A percentile compares a stretch with the other conserved stretches of the same genome.
phyloP scores from a whole-genome alignment of 371 early-diverging fungal species.

The Mucor irregularis region DNA sequence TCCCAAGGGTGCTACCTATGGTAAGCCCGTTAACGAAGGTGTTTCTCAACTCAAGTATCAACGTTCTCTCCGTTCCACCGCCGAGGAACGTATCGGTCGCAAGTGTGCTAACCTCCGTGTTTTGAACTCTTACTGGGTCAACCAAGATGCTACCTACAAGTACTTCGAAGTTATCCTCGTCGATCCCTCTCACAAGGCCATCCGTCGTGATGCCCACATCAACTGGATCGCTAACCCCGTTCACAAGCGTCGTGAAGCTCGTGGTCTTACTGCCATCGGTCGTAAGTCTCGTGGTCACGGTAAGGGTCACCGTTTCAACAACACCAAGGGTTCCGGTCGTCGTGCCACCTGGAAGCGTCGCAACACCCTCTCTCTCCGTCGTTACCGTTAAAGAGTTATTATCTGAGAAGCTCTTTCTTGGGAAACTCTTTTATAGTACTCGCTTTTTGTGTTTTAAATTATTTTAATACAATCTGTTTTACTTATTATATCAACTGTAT shows the following conservation, averaged over 20 bases:
- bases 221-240: conserved; percentile 98
- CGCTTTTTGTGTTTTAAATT: not conserved
- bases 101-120: conserved; percentile 95
- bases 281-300: conserved; percentile 97
- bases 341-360: conserved; percentile 72
- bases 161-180: conserved; percentile 99
- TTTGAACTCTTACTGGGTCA: conserved; percentile 99
- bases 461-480: not conserved
- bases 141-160: conserved; percentile 98
- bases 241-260: conserved; percentile 98
- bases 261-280: conserved; percentile 97
- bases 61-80: conserved; percentile 89
- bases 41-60: conserved; percentile 97
- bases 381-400: conserved; percentile 69
- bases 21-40: conserved; percentile 98
- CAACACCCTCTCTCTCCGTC: conserved; percentile 82
- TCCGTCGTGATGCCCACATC: conserved; percentile 97
- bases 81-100: conserved; percentile 97
- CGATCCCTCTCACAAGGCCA: conserved; percentile 95
- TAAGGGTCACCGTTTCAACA: conserved; percentile 98
- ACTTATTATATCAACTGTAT: not conserved
- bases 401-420: not conserved
- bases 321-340: conserved; percentile 97
- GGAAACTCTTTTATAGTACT: not conserved
- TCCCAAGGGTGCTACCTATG: conserved; percentile 96